phyloP scores from a whole-genome alignment of 257 asterid species.

The Cordia subcordata region DNA sequence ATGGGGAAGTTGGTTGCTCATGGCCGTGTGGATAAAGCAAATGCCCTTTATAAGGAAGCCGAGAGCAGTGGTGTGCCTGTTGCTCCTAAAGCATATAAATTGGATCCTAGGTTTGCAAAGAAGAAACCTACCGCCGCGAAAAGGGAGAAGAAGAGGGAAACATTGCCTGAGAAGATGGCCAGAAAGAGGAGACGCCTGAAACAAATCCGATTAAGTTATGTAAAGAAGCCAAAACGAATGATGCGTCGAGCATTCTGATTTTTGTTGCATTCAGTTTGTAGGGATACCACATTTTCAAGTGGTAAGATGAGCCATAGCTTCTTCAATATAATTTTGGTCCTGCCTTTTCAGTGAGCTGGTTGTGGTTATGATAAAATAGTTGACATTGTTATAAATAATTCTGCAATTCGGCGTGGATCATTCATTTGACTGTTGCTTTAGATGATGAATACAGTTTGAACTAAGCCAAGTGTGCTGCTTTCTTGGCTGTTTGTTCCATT shows the following conservation, averaged over 20 bases:
- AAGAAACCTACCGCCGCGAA: slow-evolving; percentile 52
- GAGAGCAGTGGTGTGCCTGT: slow-evolving; percentile 53
- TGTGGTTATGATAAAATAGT: not conserved
- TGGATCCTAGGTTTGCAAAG: slow-evolving; percentile 72
- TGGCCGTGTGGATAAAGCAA: slow-evolving; percentile 74
- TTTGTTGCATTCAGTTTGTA: slow-evolving; percentile 10
- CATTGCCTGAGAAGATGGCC: slow-evolving; percentile 95
- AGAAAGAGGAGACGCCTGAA: slow-evolving; percentile 74
- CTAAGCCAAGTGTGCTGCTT: too few species aligned
- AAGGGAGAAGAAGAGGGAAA: slow-evolving; percentile 84
- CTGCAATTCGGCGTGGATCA: not conserved
- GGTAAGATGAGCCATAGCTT: slow-evolving; percentile 8
- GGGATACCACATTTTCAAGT: slow-evolving; percentile 13
- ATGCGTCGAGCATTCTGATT: slow-evolving; percentile 50
- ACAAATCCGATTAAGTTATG: slow-evolving; percentile 70
- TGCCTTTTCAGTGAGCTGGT: not conserved
- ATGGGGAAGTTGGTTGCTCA: slow-evolving; percentile 70
- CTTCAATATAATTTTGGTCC: not conserved
- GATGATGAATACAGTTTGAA: too few species aligned
- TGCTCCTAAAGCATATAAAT: slow-evolving; percentile 59
- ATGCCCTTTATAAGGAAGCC: slow-evolving; percentile 76
- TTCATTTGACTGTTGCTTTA: too few species aligned
- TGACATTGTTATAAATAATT: not conserved
- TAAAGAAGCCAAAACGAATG: slow-evolving; percentile 76
- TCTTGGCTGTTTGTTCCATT: too few species aligned